Base-by-base conservation (phyloP, 352 stramenopile species). In the Pythium rhizo-oryzae region DNA sequence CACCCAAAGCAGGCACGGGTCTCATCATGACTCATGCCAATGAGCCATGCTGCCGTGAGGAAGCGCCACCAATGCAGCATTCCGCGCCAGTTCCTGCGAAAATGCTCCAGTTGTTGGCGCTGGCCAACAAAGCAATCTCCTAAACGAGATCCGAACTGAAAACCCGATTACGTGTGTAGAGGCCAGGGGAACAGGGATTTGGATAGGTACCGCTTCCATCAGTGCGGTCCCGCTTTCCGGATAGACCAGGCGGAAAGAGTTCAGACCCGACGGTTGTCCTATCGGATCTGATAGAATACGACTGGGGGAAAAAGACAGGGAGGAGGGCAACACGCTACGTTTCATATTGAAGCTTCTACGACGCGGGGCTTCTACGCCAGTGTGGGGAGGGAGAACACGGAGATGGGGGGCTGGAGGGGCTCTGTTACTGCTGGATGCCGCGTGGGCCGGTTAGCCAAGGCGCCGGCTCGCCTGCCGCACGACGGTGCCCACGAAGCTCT, bases 401-500 rank as follows among this genome's bases (percentile, higher is more conserved):
- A 61, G 39, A 67, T 33, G 50, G 25, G 23, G 9, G 41, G 28
- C 8, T 21, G 30, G 15, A 11, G 13, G 37, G 19, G 21, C 33
- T 66, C 16, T 30, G 41, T 65, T 57, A 65, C 59, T 65, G 59
- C 59, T 49, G 44, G 58, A 55, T 64, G 13, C 33, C 24, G 12
- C 4, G 35, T 41, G 35, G 35, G 35, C 12, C 13, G 8, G 6
- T 46, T 46, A 73, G 56, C 60, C 35, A 13, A 63, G 35, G n/a
- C 57, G 59, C 37, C 35, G 44, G 37, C 70, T 74, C 12, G 72
- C 78, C 25, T 74, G 64, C 49, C 80, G 69, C 61, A 89, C 47
- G 53, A 89, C 69, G 30, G 53, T 47, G 49, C 69, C 76, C 33
- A 89, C 80, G 59, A 84, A 87, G 62, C 19, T 76, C 16, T 78